A percentile compares a stretch with the other conserved stretches of the same genome.
phyloP scores from a whole-genome alignment of 2,329 filamentous ascomycete species.

The Colletotrichum chrysophilum region DNA sequence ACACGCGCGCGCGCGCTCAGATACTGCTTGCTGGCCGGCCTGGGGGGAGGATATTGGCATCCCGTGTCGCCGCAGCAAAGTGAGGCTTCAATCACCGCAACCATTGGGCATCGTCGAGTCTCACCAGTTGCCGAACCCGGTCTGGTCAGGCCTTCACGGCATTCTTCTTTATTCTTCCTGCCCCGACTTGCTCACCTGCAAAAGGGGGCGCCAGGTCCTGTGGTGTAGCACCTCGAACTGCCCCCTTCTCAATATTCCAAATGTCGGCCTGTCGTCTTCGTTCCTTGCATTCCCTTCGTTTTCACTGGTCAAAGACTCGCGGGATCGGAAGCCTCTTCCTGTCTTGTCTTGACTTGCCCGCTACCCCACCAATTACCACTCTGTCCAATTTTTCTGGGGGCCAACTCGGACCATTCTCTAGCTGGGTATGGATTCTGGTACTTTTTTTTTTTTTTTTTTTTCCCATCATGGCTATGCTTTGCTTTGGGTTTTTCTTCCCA shows the following conservation, averaged over 20 bases:
- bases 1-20: neutral
- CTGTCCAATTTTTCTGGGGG: conserved; percentile 3
- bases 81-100: conserved; percentile 7
- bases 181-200: neutral
- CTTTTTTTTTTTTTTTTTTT: neutral
- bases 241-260: conserved; percentile 12
- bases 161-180: neutral
- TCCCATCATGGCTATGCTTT: neutral
- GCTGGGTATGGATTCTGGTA: neutral
- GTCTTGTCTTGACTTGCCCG: conserved; percentile 4
- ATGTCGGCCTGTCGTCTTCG: neutral
- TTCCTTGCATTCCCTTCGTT: conserved; percentile 7
- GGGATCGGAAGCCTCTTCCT: conserved; percentile 12
- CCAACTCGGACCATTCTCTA: conserved; percentile 11
- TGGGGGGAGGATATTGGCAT: neutral
- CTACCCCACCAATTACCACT: conserved; percentile 9
- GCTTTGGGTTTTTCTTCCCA: neutral
- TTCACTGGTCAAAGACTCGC: conserved; percentile 3
- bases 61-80: neutral
- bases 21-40: neutral
- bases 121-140: conserved; percentile 11
- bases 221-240: neutral
- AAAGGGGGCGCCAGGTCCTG: neutral
- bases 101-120: conserved; percentile 20
- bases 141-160: neutral